Evolutionary conservation across 441 rosid genomes (phyloP).

Genomic region (Euphorbia celastroides): DNA sequence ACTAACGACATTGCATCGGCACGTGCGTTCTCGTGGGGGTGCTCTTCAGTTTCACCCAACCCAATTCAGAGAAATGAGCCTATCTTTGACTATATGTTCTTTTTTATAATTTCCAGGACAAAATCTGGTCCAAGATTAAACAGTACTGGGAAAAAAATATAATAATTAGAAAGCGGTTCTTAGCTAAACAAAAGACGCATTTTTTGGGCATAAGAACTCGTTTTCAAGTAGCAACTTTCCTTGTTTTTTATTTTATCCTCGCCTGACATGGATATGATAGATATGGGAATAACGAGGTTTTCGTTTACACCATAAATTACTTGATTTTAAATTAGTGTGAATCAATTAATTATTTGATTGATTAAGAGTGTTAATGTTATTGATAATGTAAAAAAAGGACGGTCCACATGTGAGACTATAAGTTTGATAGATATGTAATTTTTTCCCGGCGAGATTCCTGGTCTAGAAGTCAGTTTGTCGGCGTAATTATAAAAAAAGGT

Average conservation of each 20-base stretch:
- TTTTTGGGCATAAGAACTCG: constrained; percentile 3
- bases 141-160: not conserved
- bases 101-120: not conserved
- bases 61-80: not conserved
- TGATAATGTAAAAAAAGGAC: constrained; percentile 1
- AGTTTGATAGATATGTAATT: constrained; percentile 1
- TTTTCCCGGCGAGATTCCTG: constrained; percentile 36
- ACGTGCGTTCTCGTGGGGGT: constrained; percentile 27
- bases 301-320: not conserved
- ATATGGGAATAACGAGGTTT: not conserved
- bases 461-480: constrained; percentile 19
- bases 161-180: not conserved
- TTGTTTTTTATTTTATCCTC: not conserved
- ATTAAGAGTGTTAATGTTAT: not conserved
- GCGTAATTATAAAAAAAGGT: not conserved
- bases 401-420: not conserved
- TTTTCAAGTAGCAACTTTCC: not conserved
- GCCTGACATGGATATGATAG: not conserved
- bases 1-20: constrained; percentile 17
- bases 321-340: not conserved
- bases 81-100: constrained; percentile 1
- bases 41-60: constrained; percentile 10
- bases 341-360: not conserved
- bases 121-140: constrained; percentile 3
- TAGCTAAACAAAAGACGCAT: not conserved